Evolutionary conservation across 23 red algal species (phyloP).

Genomic region (Pyropia haitanensis): DNA sequence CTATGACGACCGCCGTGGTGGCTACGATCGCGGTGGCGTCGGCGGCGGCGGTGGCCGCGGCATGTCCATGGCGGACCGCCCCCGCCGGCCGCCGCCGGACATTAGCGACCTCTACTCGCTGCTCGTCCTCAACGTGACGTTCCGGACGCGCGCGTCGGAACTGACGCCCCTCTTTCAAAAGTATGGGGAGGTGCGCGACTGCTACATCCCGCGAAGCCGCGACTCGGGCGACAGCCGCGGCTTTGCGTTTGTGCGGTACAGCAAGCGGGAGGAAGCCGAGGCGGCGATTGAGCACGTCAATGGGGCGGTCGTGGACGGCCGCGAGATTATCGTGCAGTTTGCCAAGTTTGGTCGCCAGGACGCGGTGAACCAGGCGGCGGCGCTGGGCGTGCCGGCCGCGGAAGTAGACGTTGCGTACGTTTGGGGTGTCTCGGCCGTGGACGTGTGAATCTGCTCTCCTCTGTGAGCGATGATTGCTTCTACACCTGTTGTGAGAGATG

Average conservation of each 20-base stretch:
- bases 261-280: conserved; percentile 5
- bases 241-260: conserved; percentile 19
- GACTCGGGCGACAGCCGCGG: conserved; percentile 1
- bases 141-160: neutral
- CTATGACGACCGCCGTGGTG: neutral
- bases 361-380: neutral
- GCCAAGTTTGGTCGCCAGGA: conserved; percentile 35
- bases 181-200: conserved; percentile 2
- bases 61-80: neutral
- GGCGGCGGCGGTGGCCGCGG: neutral
- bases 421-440: too few species aligned
- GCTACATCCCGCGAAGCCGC: conserved; percentile 8
- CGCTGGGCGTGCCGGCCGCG: too few species aligned
- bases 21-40: neutral
- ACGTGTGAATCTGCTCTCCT: too few species aligned
- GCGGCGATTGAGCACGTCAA: conserved; percentile 7
- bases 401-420: too few species aligned
- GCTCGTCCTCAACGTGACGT: conserved; percentile 11
- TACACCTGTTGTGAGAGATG: too few species aligned
- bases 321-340: conserved; percentile 30
- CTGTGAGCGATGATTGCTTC: too few species aligned
- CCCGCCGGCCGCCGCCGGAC: neutral
- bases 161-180: neutral
- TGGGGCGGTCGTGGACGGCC: conserved; percentile 5
- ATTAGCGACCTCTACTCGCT: conserved; percentile 4